Conservation (phyloP, 805 yeast genomes). For the Citeromyces nyonsensis region DNA sequence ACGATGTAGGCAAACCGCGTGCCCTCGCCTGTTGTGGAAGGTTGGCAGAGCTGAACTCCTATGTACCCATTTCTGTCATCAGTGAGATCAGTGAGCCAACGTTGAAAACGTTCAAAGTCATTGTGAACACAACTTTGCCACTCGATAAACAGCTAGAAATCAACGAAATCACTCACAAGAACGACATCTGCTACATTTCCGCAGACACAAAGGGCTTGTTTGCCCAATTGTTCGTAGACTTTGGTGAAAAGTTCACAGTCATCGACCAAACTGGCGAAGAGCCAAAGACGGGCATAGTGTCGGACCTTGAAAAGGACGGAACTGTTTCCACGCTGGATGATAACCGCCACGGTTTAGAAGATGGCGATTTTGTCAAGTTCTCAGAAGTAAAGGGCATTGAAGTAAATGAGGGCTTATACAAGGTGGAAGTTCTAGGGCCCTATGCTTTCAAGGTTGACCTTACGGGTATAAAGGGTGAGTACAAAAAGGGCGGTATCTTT, state of each 20-base stretch:
- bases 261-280: conserved; percentile 89
- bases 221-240: conserved; percentile 81
- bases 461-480: conserved; percentile 40
- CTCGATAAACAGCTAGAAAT: conserved; percentile 63
- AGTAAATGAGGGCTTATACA: conserved; percentile 63
- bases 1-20: conserved; percentile 66
- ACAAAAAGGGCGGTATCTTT: conserved; percentile 76
- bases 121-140: conserved; percentile 68
- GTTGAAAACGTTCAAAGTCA: conserved; percentile 52
- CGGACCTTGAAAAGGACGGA: conserved; percentile 79
- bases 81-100: conserved; percentile 35
- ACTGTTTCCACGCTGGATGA: conserved; percentile 90
- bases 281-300: conserved; percentile 72
- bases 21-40: conserved; percentile 55
- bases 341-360: conserved; percentile 84
- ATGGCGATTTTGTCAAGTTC: conserved; percentile 81
- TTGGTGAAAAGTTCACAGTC: conserved; percentile 70
- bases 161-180: conserved; percentile 59
- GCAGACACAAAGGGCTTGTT: conserved; percentile 80
- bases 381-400: conserved; percentile 74
- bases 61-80: conserved; percentile 72
- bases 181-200: conserved; percentile 64
- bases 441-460: conserved; percentile 69
- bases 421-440: conserved; percentile 86
- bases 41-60: conserved; percentile 73